Percentiles rank a stretch among this genome's conserved stretches.
Conservation (phyloP, 2,329 filamentous ascomycete species). For the Didymella exigua region DNA sequence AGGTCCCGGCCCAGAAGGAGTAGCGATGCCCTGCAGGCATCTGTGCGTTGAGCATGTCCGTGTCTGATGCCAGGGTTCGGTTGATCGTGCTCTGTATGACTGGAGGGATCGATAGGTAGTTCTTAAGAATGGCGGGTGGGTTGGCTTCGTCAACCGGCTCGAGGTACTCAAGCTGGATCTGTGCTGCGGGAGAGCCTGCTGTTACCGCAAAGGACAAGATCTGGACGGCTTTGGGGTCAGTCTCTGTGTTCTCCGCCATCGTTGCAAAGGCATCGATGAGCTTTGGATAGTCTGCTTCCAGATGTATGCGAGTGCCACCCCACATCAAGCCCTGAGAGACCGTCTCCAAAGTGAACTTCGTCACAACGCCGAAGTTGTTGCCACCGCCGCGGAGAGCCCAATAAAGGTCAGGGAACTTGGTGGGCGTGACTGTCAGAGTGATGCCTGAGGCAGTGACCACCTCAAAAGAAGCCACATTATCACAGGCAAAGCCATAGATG, state of each 20-base stretch:
- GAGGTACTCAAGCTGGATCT: slow-evolving; percentile 28
- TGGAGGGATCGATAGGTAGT: slow-evolving; percentile 18
- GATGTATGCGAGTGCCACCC: slow-evolving; percentile 22
- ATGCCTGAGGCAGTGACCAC: slow-evolving; percentile 34
- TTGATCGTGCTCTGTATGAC: slow-evolving; percentile 19
- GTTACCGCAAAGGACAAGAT: slow-evolving; percentile 31
- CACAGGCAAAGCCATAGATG: slow-evolving; percentile 39
- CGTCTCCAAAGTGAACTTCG: slow-evolving; percentile 24
- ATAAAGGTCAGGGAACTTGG: slow-evolving; percentile 47
- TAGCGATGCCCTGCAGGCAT: slow-evolving; percentile 42
- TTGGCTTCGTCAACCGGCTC: slow-evolving; percentile 27
- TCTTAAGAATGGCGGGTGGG: slow-evolving; percentile 18
- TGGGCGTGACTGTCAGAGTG: slow-evolving; percentile 27
- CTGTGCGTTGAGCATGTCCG: slow-evolving; percentile 41
- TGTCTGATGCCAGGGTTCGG: slow-evolving; percentile 25
- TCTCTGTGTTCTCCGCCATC: slow-evolving; percentile 18
- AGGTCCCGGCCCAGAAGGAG: slow-evolving; percentile 33
- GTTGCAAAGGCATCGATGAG: slow-evolving; percentile 20
- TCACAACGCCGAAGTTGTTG: slow-evolving; percentile 42
- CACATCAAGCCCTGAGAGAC: slow-evolving; percentile 30
- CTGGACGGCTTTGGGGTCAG: slow-evolving; percentile 31
- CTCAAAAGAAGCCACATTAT: slow-evolving; percentile 43
- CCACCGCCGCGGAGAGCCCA: slow-evolving; percentile 42
- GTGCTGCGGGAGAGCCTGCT: slow-evolving; percentile 21
- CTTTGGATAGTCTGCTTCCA: slow-evolving; percentile 7